These are phyloP conservation scores for Colletotrichum orbiculare DNA, from an alignment of 2,329 filamentous ascomycete genomes.

Conservation along the genomic window DNA sequence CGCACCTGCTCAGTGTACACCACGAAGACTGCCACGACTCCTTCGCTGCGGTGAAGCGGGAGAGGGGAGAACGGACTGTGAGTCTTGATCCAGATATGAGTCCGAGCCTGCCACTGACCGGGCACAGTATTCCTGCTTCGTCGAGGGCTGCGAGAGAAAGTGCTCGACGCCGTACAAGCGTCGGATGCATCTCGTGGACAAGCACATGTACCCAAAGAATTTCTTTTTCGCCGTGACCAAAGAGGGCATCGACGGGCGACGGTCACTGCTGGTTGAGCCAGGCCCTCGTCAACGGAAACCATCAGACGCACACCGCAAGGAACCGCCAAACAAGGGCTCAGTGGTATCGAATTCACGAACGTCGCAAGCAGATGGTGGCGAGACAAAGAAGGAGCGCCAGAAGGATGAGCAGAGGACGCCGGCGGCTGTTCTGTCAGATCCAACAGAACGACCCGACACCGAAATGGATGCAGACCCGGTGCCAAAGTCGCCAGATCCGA, in stretches of 20 bases:
- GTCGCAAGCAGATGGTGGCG: slow-evolving; percentile 12
- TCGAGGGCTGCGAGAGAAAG: slow-evolving; percentile 86
- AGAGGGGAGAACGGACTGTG: slow-evolving; percentile 88
- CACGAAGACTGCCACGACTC: slow-evolving; percentile 94
- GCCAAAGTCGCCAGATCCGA: not conserved
- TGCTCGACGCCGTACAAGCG: slow-evolving; percentile 88
- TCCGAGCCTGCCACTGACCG: slow-evolving; percentile 31
- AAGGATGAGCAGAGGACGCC: not conserved
- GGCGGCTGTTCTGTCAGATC: not conserved
- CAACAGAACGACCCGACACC: slow-evolving; percentile 23
- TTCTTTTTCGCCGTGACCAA: slow-evolving; percentile 91
- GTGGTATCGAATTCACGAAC: slow-evolving; percentile 44
- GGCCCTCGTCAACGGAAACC: slow-evolving; percentile 61
- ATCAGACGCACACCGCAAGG: slow-evolving; percentile 50
- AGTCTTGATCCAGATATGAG: slow-evolving; percentile 41
- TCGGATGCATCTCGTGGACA: slow-evolving; percentile 89
- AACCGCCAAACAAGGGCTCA: slow-evolving; percentile 44
- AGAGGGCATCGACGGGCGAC: slow-evolving; percentile 87
- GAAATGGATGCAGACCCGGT: not conserved
- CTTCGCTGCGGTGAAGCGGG: slow-evolving; percentile 75
- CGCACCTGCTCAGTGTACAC: slow-evolving; percentile 83
- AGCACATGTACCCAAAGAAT: slow-evolving; percentile 89
- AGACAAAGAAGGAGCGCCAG: slow-evolving; percentile 9
- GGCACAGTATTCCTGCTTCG: slow-evolving; percentile 83
- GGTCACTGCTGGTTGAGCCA: slow-evolving; percentile 78